These are phyloP conservation scores for Lanmaoa pseudosensibilis DNA, from an alignment of 768 basidiomycete genomes.

Conservation along the genomic window DNA sequence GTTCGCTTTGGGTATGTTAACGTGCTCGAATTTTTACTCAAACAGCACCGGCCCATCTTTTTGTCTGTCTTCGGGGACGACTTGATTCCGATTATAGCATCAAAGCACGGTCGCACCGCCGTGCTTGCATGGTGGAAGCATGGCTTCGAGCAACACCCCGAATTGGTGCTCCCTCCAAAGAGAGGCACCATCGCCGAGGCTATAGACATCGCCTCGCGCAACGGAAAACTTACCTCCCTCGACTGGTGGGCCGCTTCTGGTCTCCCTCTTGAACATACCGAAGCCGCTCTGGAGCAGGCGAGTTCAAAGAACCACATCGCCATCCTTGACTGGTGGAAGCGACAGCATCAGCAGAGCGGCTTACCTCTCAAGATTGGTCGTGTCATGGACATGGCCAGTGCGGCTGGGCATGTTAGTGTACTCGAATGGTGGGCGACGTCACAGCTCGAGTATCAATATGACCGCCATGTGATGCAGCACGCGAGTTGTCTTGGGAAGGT, in stretches of 20 bases:
- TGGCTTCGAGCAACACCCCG: constrained; percentile 58
- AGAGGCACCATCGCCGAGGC: constrained; percentile 61
- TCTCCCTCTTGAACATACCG: constrained; percentile 70
- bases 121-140: constrained; percentile 85
- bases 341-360: constrained; percentile 45
- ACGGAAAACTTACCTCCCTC: constrained; percentile 70
- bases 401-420: constrained; percentile 69
- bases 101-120: constrained; percentile 65
- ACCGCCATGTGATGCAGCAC: constrained; percentile 71
- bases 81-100: constrained; percentile 76
- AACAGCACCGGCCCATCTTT: constrained; percentile 64
- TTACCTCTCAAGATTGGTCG: constrained; percentile 79
- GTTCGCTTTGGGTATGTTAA: constrained; percentile 76
- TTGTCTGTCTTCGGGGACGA: constrained; percentile 61
- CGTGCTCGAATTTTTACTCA: constrained; percentile 72
- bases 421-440: constrained; percentile 87
- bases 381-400: constrained; percentile 83
- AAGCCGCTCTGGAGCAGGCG: constrained; percentile 76
- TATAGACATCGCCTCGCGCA: constrained; percentile 75
- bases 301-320: constrained; percentile 75
- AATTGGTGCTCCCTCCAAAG: constrained; percentile 56
- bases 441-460: constrained; percentile 76
- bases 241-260: constrained; percentile 81
- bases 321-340: constrained; percentile 84
- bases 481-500: constrained; percentile 80